Base-by-base conservation (phyloP, 2,329 filamentous ascomycete genomes). In the Ploettnerulaceae sp. region DNA sequence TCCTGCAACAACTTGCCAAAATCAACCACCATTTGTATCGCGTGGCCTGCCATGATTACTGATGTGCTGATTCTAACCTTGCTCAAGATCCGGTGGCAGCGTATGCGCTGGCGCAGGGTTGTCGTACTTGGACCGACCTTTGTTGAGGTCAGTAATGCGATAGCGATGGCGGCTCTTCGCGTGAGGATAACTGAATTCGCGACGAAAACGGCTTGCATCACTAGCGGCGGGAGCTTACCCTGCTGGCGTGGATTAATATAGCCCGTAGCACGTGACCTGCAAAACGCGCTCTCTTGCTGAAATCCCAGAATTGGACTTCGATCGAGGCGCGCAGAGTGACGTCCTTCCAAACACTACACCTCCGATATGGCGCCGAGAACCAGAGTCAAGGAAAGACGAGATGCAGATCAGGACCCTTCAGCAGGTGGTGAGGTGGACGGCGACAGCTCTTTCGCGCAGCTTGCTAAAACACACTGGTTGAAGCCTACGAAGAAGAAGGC, bases 401-500 rank as follows among this genome's bases (percentile, higher is more conserved):
- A 68, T 42, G 55, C 57, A 22, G 67, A 70, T 46, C 63, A 70
- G 21, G 71, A 73, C 45, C 77, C 81, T 34, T 80, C 84, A 5
- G 81, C 81, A 5, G 74, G 84, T 53, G 78, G 81, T 57, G 85
- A 84, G 59, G 64, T 87, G 52, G 81, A 86, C 56, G 82, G 82
- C 61, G 84, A 88, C 61, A 82, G 74, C 59, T 71, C 77, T 55
- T 88, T 89, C 69, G 81, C 84, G 60, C 77, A 85, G 64, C 72
- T 96, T 55, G 93, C 93, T 51, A 80, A 82, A 62, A 82, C 86
- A 66, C 77, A 91, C 68, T 98, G 93, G 93, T 72, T 95, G 52
- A 84, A 84, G 64, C 58, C 72, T 7, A 71, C 76, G 18, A 79
- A 73, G 63, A 79, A 77, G 62, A 79, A 77, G 62, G 59, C 76